Evolutionary conservation across 164 flowering plant species (phyloP).

Genomic region (Macadamia integrifolia): DNA sequence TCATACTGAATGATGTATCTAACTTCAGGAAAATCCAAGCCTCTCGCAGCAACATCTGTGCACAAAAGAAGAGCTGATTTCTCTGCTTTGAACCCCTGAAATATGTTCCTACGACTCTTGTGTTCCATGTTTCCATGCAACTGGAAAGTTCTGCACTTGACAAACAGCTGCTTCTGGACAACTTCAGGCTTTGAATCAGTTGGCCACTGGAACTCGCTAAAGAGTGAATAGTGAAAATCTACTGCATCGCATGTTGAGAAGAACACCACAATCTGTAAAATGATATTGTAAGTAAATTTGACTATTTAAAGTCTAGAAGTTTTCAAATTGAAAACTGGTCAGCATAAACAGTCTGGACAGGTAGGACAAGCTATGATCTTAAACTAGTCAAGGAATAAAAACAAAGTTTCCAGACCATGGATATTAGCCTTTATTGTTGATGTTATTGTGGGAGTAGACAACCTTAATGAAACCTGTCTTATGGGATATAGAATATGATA

Average conservation of each 20-base stretch:
- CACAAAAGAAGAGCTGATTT: conserved; percentile 75
- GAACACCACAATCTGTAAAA: conserved; percentile 79
- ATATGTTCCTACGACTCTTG: conserved; percentile 63
- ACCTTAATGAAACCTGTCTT: too few species aligned
- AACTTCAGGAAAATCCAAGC: conserved; percentile 87
- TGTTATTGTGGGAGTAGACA: too few species aligned
- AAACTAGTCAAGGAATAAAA: too few species aligned
- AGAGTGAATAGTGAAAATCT: conserved; percentile 73
- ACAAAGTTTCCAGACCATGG: too few species aligned
- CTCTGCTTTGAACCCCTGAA: conserved; percentile 66
- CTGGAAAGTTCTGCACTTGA: conserved; percentile 54
- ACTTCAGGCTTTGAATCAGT: conserved; percentile 24
- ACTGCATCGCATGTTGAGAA: conserved; percentile 95
- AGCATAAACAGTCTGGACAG: too few species aligned
- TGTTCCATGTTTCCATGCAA: conserved; percentile 94
- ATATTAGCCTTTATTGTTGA: too few species aligned
- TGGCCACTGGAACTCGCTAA: conserved; percentile 61
- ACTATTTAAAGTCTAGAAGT: conserved; percentile 1
- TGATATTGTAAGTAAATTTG: conserved; percentile 11
- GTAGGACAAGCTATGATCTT: too few species aligned
- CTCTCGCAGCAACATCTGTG: conserved; percentile 95
- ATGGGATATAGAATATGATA: too few species aligned
- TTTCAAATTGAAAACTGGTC: background rate
- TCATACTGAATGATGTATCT: conserved; percentile 90
- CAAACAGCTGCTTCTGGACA: conserved; percentile 34